A percentile compares a stretch with the other conserved stretches of the same genome.
phyloP scores from a whole-genome alignment of 495 filamentous ascomycete species.

The Penicillium chermesinum region DNA sequence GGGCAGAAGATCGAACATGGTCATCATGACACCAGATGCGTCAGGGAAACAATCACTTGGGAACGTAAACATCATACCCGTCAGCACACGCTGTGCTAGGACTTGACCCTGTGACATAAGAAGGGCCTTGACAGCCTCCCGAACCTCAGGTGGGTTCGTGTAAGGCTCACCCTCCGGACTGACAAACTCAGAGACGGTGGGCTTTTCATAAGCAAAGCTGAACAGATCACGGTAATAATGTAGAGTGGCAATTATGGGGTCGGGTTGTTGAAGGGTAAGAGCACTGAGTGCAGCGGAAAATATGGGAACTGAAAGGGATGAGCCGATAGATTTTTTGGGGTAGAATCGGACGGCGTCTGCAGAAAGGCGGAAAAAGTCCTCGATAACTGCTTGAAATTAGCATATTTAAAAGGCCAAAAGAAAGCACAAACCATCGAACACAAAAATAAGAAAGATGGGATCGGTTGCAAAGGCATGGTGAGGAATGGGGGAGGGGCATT shows the following conservation, averaged over 20 bases:
- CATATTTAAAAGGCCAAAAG: slow-evolving; percentile 1
- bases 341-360: slow-evolving; percentile 90
- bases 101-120: slow-evolving; percentile 66
- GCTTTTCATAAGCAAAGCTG: slow-evolving; percentile 74
- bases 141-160: slow-evolving; percentile 58
- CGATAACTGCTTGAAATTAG: slow-evolving; percentile 83
- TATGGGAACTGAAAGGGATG: slow-evolving; percentile 70
- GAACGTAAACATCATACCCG: slow-evolving; percentile 98
- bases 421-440: background rate
- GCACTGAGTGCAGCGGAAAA: slow-evolving; percentile 82
- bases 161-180: slow-evolving; percentile 36
- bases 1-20: slow-evolving; percentile 82
- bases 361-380: slow-evolving; percentile 94
- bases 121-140: slow-evolving; percentile 64
- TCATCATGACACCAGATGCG: slow-evolving; percentile 84
- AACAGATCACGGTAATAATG: slow-evolving; percentile 93
- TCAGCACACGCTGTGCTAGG: slow-evolving; percentile 78
- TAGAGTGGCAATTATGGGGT: slow-evolving; percentile 83
- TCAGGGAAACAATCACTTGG: slow-evolving; percentile 92
- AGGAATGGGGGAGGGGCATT: slow-evolving; percentile 10
- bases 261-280: slow-evolving; percentile 79
- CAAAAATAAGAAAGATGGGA: too few relatives aligned
- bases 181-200: slow-evolving; percentile 65
- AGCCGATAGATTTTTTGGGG: slow-evolving; percentile 72
- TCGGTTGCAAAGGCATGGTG: too few relatives aligned